Conservation (phyloP, 331 rosid species). For the Phaseolus coccineus region DNA sequence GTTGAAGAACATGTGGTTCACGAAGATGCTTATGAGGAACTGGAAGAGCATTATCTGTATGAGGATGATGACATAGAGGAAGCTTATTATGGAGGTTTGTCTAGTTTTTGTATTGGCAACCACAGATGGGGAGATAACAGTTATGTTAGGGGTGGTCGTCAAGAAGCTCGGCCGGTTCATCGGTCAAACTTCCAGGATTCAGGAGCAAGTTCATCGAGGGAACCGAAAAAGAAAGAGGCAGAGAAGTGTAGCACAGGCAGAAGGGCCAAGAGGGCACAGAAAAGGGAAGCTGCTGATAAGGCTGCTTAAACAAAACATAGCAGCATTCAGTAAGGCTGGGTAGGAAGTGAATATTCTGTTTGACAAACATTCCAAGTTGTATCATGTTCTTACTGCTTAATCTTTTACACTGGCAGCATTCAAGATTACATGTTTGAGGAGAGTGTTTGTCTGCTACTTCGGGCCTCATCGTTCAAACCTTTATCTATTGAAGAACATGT, state of each 20-base stretch:
- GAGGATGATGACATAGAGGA: slow-evolving; percentile 57
- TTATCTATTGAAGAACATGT: slow-evolving; percentile 52
- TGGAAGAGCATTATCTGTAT: slow-evolving; percentile 57
- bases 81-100: slow-evolving; percentile 63
- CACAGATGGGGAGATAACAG: slow-evolving; percentile 93
- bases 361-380: not conserved
- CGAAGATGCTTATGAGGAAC: slow-evolving; percentile 49
- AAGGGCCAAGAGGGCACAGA: slow-evolving; percentile 83
- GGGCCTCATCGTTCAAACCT: slow-evolving; percentile 82
- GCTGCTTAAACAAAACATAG: slow-evolving; percentile 85
- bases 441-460: slow-evolving; percentile 82
- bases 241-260: slow-evolving; percentile 60
- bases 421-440: slow-evolving; percentile 85
- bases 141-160: slow-evolving; percentile 81
- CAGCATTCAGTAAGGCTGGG: slow-evolving; percentile 74
- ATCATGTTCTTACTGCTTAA: slow-evolving; percentile 7
- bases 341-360: slow-evolving; percentile 50
- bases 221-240: slow-evolving; percentile 60
- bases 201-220: slow-evolving; percentile 72
- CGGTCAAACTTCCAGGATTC: slow-evolving; percentile 53
- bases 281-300: slow-evolving; percentile 89
- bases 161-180: slow-evolving; percentile 76
- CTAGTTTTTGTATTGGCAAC: slow-evolving; percentile 81
- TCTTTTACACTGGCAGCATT: slow-evolving; percentile 53
- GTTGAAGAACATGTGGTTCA: slow-evolving; percentile 55